Base-by-base conservation (phyloP, 176 grass and related monocot genomes). In the Cymbopogon citratus region DNA sequence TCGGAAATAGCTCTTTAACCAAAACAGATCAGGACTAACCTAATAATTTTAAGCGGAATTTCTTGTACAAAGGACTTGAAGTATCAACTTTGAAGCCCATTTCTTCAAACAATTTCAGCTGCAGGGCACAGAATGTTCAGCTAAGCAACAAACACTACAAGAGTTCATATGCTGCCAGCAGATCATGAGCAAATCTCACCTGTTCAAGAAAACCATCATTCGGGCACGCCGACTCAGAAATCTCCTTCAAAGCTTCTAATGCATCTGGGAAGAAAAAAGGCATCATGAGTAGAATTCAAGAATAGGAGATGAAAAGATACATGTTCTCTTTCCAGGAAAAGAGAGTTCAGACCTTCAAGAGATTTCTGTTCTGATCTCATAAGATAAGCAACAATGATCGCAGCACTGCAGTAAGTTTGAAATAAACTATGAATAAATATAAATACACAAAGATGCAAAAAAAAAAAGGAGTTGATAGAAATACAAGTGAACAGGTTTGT, bases 181-280 rank as follows among this genome's bases (percentile, higher is more conserved):
- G 5, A 80, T 64, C 9, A 51, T 29, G 62, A 83, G 46, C 7
- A 23, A 69, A 87, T n/a, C 74, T 69, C 86, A 87, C 94, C 91
- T 97, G 94, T 16, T 98, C 90, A 80, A 94, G 86, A 81, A 98
- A 98, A 79, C 95, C 95, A 64, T 98, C 95, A 57, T 98, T 94
- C 12, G 90, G 95, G 66, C 87, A 92, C 8, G 90, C 76, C 5
- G 51, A 76, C 18, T 89, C 90, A 67, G 79, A 87, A 31, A 90
- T 73, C 74, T 94, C 84, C 79, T 85, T 92, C 35, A 98, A 80
- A 70, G 90, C 94, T 70, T 91, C 84, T 79, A 98, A 85, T 27
- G 95, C 92, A 84, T 94, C 92, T 98, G 89, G 21, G 43, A 45
- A 89, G 83, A n/a, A 76, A 91, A 69, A 61, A 19, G 85, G 3